phyloP scores from a whole-genome alignment of 1,139 yeast species.

The Suhomyces anneliseae region DNA sequence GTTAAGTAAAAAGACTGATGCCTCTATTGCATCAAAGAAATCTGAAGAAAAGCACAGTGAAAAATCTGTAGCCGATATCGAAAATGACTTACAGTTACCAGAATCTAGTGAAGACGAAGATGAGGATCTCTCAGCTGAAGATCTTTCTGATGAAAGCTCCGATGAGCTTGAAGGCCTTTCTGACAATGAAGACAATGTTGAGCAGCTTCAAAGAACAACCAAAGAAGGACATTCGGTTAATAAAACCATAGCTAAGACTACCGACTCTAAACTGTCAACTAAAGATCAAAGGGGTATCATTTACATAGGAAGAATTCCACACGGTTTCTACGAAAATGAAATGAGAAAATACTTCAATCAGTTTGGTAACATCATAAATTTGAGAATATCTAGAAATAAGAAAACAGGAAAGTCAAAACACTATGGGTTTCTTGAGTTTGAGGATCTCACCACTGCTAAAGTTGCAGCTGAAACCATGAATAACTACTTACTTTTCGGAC shows the following conservation, averaged over 20 bases:
- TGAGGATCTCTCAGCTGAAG: slow-evolving; percentile 12
- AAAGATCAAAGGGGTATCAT: slow-evolving; percentile 58
- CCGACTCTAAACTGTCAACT: slow-evolving; percentile 13
- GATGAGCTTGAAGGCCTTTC: slow-evolving; percentile 26
- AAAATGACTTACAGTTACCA: slow-evolving; percentile 33
- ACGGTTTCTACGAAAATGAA: slow-evolving; percentile 87
- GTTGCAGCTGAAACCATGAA: slow-evolving; percentile 95
- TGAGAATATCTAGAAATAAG: slow-evolving; percentile 84
- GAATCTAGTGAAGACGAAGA: slow-evolving; percentile 22
- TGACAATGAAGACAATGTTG: slow-evolving; percentile 18
- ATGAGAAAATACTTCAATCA: slow-evolving; percentile 79
- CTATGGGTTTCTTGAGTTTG: slow-evolving; percentile 88
- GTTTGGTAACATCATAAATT: slow-evolving; percentile 79
- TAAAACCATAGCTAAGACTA: slow-evolving; percentile 21
- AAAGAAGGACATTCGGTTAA: slow-evolving; percentile 19
- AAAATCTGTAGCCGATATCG: slow-evolving; percentile 26
- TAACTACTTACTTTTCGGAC: slow-evolving; percentile 87
- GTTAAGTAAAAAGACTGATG: slow-evolving; percentile 5
- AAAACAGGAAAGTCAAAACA: slow-evolving; percentile 91
- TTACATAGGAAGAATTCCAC: slow-evolving; percentile 90
- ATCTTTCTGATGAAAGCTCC: slow-evolving; percentile 18
- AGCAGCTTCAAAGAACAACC: slow-evolving; percentile 8
- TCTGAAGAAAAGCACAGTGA: slow-evolving; percentile 15
- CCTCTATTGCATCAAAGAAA: slow-evolving; percentile 2
- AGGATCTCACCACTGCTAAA: slow-evolving; percentile 70